phyloP scores from a whole-genome alignment of 108 stramenopile genomes.

The Stephanodiscus minutulus region DNA sequence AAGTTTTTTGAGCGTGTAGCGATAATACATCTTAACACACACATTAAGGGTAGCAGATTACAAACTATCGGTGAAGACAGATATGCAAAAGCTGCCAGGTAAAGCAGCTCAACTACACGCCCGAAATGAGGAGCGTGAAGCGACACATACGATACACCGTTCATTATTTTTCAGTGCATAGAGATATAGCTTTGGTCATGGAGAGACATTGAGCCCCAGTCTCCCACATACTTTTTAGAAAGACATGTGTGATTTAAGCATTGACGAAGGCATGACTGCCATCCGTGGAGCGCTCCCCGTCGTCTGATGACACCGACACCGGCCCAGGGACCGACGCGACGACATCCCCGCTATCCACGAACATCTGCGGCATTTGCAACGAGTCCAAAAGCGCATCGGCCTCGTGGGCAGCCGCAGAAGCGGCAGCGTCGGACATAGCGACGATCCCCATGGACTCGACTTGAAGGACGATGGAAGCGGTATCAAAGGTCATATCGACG shows the following conservation, averaged over 20 bases:
- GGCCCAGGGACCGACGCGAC: conserved; percentile 17
- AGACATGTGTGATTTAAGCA: neutral
- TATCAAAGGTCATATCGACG: conserved; percentile 68
- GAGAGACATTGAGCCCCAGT: neutral
- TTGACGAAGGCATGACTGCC: conserved; percentile 8
- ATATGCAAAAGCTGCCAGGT: too few species aligned
- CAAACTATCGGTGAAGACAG: neutral
- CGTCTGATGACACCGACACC: conserved; percentile 43
- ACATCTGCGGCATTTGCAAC: conserved; percentile 54
- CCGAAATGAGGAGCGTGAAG: neutral
- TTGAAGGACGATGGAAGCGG: conserved; percentile 57
- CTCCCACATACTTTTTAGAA: neutral
- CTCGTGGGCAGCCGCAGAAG: conserved; percentile 58
- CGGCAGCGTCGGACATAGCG: conserved; percentile 30
- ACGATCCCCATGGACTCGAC: conserved; percentile 44
- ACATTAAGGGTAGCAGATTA: neutral
- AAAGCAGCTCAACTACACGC: neutral
- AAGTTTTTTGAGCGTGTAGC: too few species aligned
- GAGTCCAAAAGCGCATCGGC: conserved; percentile 83
- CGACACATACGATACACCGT: neutral
- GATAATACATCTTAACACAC: neutral
- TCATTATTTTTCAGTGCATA: neutral
- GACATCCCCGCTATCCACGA: conserved; percentile 18
- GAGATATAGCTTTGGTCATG: neutral
- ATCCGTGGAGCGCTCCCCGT: conserved; percentile 34